phyloP scores from a whole-genome alignment of 2,329 filamentous ascomycete genomes.

The Aspergillus unguis region DNA sequence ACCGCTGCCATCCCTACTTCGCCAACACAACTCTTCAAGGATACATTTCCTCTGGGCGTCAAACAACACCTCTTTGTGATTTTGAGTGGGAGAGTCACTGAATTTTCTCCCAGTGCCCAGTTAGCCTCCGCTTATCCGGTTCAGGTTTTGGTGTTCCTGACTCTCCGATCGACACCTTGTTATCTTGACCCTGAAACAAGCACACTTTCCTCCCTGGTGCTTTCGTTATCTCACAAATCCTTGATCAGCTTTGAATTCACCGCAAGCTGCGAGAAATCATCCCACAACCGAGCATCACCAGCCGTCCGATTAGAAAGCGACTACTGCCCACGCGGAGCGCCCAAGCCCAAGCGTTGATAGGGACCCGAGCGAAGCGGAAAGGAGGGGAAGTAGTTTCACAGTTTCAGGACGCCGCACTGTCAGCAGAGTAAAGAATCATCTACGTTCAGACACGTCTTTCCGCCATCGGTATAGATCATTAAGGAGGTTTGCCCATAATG shows the following conservation, averaged over 20 bases:
- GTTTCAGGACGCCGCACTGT: background rate
- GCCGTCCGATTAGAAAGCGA: background rate
- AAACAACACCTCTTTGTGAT: background rate
- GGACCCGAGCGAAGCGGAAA: background rate
- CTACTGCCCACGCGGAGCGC: background rate
- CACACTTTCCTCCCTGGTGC: background rate
- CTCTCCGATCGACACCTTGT: background rate
- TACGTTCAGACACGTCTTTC: background rate
- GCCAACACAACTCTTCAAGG: background rate
- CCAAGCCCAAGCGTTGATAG: background rate
- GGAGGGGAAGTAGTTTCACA: conserved; percentile 4
- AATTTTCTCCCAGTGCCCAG: background rate
- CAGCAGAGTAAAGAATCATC: background rate
- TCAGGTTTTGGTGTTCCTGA: background rate
- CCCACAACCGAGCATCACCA: background rate
- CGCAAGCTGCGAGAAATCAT: background rate
- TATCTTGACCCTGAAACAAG: background rate
- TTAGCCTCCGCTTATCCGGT: background rate
- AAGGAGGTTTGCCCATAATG: conserved; percentile 54
- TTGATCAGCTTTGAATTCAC: background rate
- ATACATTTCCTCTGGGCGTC: background rate
- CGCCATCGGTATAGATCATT: background rate
- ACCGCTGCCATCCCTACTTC: conserved; percentile 5
- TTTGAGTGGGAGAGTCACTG: background rate
- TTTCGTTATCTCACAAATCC: background rate